Conservation (phyloP, 371 early-diverging fungal genomes). For the Blyttiomyces sp. region DNA sequence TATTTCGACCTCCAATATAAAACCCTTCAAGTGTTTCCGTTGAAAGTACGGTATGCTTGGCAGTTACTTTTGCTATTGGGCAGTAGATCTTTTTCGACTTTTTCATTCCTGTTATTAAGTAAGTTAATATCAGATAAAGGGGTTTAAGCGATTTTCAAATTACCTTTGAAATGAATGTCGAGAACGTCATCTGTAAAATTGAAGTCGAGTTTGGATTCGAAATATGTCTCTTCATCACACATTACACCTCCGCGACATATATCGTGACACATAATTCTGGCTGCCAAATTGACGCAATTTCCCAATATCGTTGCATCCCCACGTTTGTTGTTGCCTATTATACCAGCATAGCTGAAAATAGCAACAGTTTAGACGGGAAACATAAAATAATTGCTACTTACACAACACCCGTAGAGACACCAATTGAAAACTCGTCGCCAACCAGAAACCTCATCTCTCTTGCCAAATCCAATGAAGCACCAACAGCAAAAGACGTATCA, state of each 20-base stretch:
- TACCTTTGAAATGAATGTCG: conserved; percentile 13
- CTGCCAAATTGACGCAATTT: conserved; percentile 16
- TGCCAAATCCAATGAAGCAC: too few relatives aligned
- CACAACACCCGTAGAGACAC: conserved; percentile 17
- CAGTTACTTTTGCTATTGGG: too few relatives aligned
- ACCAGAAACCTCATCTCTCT: background rate
- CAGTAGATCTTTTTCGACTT: conserved; percentile 10
- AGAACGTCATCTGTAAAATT: conserved; percentile 1
- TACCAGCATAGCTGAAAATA: background rate
- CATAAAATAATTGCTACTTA: too few relatives aligned
- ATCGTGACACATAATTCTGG: conserved; percentile 15
- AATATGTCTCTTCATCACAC: conserved; percentile 15
- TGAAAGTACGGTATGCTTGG: too few relatives aligned
- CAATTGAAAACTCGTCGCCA: conserved; percentile 12
- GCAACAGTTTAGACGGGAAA: background rate
- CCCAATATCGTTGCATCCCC: conserved; percentile 14
- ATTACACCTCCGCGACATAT: conserved; percentile 9
- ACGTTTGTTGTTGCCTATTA: conserved; percentile 7
- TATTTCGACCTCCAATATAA: too few relatives aligned
- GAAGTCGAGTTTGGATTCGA: background rate
- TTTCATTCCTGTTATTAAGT: conserved; percentile 1
- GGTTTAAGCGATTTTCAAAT: too few relatives aligned
- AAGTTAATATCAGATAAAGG: too few relatives aligned
- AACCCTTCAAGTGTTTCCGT: too few relatives aligned
- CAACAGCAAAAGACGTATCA: too few relatives aligned